Evolutionary conservation across 2,329 filamentous ascomycete species (phyloP).

Genomic region (Gremmenia infestans): DNA sequence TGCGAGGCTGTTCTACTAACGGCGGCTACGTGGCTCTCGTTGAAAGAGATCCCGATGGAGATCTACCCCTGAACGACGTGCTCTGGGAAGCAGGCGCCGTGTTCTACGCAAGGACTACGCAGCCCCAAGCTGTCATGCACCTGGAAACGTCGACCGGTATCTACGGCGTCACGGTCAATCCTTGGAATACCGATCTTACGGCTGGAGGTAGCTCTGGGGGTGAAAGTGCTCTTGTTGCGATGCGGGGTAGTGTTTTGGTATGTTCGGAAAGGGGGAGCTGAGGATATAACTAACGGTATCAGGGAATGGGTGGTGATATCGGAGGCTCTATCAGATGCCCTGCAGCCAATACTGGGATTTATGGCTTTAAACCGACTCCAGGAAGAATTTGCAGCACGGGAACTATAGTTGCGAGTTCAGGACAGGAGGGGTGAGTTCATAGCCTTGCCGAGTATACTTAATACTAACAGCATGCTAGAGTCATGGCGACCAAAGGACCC

Average conservation of each 20-base stretch:
- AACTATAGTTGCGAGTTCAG: background rate
- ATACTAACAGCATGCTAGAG: constrained; percentile 10
- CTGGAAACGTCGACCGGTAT: constrained; percentile 43
- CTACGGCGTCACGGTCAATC: constrained; percentile 39
- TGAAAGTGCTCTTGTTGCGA: constrained; percentile 4
- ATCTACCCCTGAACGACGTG: background rate
- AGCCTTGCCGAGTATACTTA: too few species aligned
- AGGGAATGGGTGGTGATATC: constrained; percentile 5
- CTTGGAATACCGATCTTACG: constrained; percentile 4
- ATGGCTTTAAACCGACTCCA: constrained; percentile 13
- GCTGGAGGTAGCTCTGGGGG: constrained; percentile 6
- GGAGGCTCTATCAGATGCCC: background rate
- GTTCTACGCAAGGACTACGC: constrained; percentile 46
- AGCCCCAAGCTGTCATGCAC: constrained; percentile 48
- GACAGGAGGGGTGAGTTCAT: constrained; percentile 12
- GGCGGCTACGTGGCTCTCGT: background rate
- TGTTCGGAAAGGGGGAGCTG: too few species aligned
- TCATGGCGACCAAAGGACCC: constrained; percentile 45
- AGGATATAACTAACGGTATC: background rate
- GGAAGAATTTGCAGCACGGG: constrained; percentile 4
- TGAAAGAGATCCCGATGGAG: background rate
- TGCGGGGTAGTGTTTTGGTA: constrained; percentile 4
- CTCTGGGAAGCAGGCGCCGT: constrained; percentile 25
- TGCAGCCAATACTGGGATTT: constrained; percentile 9
- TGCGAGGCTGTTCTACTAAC: background rate